phyloP scores from a whole-genome alignment of 2,329 filamentous ascomycete species.

The Bertia moriformis region DNA sequence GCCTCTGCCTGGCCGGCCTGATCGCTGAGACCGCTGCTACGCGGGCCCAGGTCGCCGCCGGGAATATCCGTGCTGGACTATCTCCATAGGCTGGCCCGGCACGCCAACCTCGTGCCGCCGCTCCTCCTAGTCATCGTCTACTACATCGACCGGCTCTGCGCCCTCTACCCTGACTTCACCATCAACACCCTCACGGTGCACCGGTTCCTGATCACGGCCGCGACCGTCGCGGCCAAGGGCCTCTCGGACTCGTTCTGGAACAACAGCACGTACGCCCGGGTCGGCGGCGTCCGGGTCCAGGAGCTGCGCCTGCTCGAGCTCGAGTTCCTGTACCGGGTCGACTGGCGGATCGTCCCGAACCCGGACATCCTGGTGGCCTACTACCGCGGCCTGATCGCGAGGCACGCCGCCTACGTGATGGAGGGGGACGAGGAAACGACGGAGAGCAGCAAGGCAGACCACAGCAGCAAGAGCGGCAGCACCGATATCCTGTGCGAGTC shows the following conservation, averaged over 20 bases:
- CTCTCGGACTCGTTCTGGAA: slow-evolving; percentile 97
- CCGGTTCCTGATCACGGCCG: slow-evolving; percentile 88
- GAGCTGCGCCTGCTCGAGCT: slow-evolving; percentile 85
- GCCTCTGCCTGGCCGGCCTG: slow-evolving; percentile 3
- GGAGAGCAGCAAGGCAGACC: too few species aligned
- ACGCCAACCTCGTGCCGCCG: slow-evolving; percentile 83
- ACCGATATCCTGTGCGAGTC: background rate
- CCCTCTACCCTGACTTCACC: slow-evolving; percentile 83
- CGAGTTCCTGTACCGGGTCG: slow-evolving; percentile 80
- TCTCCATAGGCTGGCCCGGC: slow-evolving; percentile 77
- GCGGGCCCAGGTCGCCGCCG: slow-evolving; percentile 55
- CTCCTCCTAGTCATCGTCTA: slow-evolving; percentile 98
- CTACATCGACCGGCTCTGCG: slow-evolving; percentile 90
- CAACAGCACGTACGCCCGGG: slow-evolving; percentile 86
- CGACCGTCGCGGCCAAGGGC: slow-evolving; percentile 89
- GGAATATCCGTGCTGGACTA: slow-evolving; percentile 93
- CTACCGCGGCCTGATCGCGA: slow-evolving; percentile 71
- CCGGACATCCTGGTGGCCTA: slow-evolving; percentile 89
- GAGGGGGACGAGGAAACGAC: background rate
- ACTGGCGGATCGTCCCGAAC: slow-evolving; percentile 94
- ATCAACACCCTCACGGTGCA: slow-evolving; percentile 94
- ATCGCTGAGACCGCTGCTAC: slow-evolving; percentile 6
- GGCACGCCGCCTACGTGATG: slow-evolving; percentile 33
- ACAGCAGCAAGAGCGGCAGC: background rate
- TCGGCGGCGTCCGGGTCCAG: slow-evolving; percentile 79